These are phyloP conservation scores for Plasmopara halstedii DNA, from an alignment of 352 stramenopile genomes.

Conservation along the genomic window DNA sequence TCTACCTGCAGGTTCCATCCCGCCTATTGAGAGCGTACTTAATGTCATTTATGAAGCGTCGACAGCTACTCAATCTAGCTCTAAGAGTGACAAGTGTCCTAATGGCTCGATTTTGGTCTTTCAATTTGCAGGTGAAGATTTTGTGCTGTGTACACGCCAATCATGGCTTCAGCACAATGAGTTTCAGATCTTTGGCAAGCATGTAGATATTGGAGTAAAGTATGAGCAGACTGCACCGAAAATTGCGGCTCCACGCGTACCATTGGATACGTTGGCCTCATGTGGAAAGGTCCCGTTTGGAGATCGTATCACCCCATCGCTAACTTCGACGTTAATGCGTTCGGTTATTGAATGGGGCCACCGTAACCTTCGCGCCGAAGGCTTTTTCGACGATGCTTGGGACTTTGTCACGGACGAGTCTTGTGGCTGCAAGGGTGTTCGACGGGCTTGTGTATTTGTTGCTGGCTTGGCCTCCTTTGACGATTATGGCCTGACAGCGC, in stretches of 20 bases:
- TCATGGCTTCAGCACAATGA: constrained; percentile 19
- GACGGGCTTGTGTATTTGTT: constrained; percentile 49
- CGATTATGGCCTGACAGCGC: constrained; percentile 22
- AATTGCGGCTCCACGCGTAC: constrained; percentile 12
- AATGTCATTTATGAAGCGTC: constrained; percentile 18
- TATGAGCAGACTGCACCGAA: constrained; percentile 18
- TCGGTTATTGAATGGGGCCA: constrained; percentile 19
- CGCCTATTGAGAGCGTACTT: constrained; percentile 23
- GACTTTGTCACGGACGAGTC: constrained; percentile 20
- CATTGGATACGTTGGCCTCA: constrained; percentile 5
- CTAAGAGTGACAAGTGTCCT: constrained; percentile 8
- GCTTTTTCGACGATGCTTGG: constrained; percentile 13
- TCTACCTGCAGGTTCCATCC: constrained; percentile 18
- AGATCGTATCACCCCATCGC: constrained; percentile 13
- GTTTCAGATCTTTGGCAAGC: constrained; percentile 33
- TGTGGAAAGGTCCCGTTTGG: constrained; percentile 20
- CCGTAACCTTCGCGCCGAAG: constrained; percentile 16
- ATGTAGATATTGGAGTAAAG: constrained; percentile 35
- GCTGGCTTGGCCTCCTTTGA: constrained; percentile 32
- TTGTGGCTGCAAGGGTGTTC: constrained; percentile 33
- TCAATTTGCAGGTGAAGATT: constrained; percentile 34
- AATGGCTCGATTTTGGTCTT: constrained; percentile 20
- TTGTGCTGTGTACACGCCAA: constrained; percentile 27
- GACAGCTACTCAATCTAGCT: constrained; percentile 5
- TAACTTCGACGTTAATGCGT: constrained; percentile 13